These are phyloP conservation scores for Metschnikowia bowlesiae DNA, from an alignment of 805 yeast genomes.

Conservation along the genomic window DNA sequence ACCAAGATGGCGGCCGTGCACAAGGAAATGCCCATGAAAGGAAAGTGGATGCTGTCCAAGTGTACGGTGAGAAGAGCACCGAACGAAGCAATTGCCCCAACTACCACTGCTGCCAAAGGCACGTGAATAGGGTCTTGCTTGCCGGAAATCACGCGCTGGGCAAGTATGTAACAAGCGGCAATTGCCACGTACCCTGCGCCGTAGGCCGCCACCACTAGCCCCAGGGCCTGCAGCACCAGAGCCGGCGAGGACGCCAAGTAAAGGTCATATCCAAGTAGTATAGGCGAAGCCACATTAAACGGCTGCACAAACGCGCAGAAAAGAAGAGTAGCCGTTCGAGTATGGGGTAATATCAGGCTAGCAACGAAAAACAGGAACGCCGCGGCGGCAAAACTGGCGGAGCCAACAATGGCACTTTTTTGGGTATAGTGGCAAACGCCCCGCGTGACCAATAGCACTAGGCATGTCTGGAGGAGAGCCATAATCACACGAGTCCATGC, in stretches of 20 bases:
- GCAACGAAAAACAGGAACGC: conserved; percentile 22
- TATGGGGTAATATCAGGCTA: conserved; percentile 21
- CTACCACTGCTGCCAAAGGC: conserved; percentile 1
- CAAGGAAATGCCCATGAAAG: conserved; percentile 12
- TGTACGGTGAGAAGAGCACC: conserved; percentile 1
- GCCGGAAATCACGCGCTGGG: conserved; percentile 1
- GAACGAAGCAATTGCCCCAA: background rate
- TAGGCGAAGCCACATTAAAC: conserved; percentile 29
- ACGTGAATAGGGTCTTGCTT: background rate
- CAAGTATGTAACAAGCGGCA: conserved; percentile 14
- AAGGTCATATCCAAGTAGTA: conserved; percentile 25
- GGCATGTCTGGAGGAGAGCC: conserved; percentile 22
- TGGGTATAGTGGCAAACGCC: conserved; percentile 9
- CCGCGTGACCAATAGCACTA: conserved; percentile 17
- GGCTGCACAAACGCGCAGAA: conserved; percentile 28
- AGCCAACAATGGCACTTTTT: conserved; percentile 5
- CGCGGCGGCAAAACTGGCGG: conserved; percentile 15
- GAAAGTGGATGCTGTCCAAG: conserved; percentile 5
- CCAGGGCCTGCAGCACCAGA: background rate
- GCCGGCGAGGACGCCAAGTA: conserved; percentile 9
- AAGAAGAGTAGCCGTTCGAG: conserved; percentile 23
- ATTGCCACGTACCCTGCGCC: conserved; percentile 19
- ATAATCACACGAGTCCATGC: conserved; percentile 7
- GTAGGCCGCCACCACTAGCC: background rate
- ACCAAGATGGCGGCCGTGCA: conserved; percentile 12